Evolutionary conservation across 129 eudicot genomes (phyloP).

Genomic region (Kitagawia praeruptora): DNA sequence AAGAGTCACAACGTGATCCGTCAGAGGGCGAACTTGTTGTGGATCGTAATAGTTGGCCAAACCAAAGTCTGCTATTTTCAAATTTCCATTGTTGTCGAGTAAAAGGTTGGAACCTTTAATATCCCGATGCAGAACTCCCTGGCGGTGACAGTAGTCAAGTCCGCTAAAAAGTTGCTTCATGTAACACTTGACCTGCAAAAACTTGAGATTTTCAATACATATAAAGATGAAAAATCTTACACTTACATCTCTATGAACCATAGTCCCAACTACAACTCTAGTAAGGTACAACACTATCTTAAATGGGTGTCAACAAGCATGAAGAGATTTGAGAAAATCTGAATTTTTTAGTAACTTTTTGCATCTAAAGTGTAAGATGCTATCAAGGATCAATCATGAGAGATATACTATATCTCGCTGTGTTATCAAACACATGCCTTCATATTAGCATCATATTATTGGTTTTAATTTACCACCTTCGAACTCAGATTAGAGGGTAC

Average conservation of each 20-base stretch:
- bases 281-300: not conserved
- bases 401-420: not conserved
- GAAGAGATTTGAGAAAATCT: not conserved
- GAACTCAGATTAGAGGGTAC: not conserved
- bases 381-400: not conserved
- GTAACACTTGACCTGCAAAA: conserved; percentile 80
- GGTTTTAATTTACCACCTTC: not conserved
- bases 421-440: not conserved
- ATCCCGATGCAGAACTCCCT: conserved; percentile 83
- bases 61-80: conserved; percentile 93
- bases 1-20: conserved; percentile 80
- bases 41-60: conserved; percentile 78
- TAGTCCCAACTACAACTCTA: not conserved
- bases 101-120: conserved; percentile 92
- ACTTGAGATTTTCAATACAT: not conserved
- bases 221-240: not conserved
- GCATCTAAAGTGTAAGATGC: not conserved
- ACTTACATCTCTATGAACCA: not conserved
- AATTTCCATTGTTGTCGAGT: conserved; percentile 59
- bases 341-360: not conserved
- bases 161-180: conserved; percentile 86
- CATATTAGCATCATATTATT: not conserved
- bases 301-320: not conserved
- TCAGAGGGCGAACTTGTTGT: conserved; percentile 71
- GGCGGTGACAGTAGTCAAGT: conserved; percentile 88